phyloP scores from a whole-genome alignment of 495 filamentous ascomycete species.

The Cryomyces antarcticus region DNA sequence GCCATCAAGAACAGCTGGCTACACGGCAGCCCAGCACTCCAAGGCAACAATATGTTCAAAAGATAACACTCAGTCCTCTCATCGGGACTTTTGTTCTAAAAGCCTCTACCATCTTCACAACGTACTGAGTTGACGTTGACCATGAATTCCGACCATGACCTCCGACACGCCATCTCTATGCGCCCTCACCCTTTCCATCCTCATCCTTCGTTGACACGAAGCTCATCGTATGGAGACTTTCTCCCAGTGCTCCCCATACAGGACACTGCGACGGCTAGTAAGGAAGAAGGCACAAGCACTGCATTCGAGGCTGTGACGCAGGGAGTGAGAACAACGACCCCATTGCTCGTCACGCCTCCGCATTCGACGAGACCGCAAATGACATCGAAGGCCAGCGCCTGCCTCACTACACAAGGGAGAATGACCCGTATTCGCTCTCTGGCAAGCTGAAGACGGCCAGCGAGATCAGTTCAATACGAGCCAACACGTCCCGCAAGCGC shows the following conservation, averaged over 20 bases:
- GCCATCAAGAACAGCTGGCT: too few species aligned
- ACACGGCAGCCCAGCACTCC: too few species aligned
- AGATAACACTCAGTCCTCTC: too few species aligned
- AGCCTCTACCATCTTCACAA: too few species aligned
- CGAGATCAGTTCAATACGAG: constrained; percentile 62
- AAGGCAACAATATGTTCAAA: too few species aligned
- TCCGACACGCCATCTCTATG: constrained; percentile 18
- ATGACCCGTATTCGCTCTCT: constrained; percentile 70
- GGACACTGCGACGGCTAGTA: neutral
- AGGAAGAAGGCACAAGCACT: constrained; percentile 18
- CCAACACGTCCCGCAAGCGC: constrained; percentile 66
- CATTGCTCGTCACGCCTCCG: constrained; percentile 23
- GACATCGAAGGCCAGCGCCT: constrained; percentile 48
- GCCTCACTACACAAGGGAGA: constrained; percentile 36
- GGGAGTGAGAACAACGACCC: constrained; percentile 21
- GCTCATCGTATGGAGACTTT: constrained; percentile 2
- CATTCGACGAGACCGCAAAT: neutral
- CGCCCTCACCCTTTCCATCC: constrained; percentile 22
- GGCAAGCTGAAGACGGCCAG: constrained; percentile 54
- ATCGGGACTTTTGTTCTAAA: too few species aligned
- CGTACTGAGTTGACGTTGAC: too few species aligned
- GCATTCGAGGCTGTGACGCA: constrained; percentile 19
- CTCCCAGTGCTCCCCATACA: constrained; percentile 15
- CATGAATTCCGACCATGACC: constrained; percentile 14
- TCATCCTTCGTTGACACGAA: constrained; percentile 14